Conservation (phyloP, 257 asterid genomes). For the Knoxia roxburghii region DNA sequence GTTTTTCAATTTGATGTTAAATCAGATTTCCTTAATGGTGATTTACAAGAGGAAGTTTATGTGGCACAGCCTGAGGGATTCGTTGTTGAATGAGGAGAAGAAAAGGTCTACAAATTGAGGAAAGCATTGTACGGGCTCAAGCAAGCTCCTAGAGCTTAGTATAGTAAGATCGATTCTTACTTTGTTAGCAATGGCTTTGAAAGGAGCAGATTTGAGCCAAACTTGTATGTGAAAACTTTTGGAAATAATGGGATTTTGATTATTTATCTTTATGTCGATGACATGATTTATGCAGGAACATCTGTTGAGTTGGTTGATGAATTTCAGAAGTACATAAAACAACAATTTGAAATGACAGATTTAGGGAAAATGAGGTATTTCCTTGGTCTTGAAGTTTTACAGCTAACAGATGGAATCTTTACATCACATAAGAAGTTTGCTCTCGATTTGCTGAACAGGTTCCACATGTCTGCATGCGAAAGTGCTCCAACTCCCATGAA, state of each 20-base stretch:
- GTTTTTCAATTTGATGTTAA: slow-evolving; percentile 7
- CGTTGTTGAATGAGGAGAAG: too few species aligned
- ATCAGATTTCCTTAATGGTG: neutral
- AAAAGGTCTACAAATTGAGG: neutral
- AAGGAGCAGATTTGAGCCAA: neutral
- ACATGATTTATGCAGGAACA: neutral
- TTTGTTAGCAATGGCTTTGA: too few species aligned
- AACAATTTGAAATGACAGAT: neutral
- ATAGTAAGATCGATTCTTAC: neutral
- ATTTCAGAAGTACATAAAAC: neutral
- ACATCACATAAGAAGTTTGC: neutral
- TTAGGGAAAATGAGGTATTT: neutral
- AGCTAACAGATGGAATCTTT: neutral
- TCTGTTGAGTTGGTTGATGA: neutral
- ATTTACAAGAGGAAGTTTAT: too few species aligned
- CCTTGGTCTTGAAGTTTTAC: neutral
- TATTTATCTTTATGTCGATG: too few species aligned
- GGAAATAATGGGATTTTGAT: neutral
- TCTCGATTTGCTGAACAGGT: neutral
- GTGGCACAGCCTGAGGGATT: too few species aligned
- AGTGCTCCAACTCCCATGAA: too few species aligned
- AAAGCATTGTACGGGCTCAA: neutral
- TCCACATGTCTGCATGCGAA: too few species aligned
- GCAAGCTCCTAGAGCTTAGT: neutral
- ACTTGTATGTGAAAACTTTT: neutral